Base-by-base conservation (phyloP, 2,329 filamentous ascomycete species). In the Fusarium hostae region DNA sequence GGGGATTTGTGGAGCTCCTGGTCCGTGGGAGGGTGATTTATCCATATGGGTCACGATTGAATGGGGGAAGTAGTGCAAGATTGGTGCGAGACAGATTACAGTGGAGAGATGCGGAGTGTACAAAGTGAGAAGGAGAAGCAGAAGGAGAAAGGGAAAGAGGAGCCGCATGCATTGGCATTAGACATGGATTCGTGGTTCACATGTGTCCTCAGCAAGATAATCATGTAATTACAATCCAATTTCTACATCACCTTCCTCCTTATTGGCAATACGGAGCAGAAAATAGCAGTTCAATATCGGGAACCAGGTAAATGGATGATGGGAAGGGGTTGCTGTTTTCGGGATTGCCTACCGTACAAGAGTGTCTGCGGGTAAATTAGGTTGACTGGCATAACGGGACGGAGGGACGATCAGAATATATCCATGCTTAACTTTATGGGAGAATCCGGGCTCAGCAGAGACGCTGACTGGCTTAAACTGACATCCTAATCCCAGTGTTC, bases 21-120 rank as follows among this genome's bases (percentile, higher is more conserved):
- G 59, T 61, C 48, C 51, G 69, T 66, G 71, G 73, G 73, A 76
- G 68, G 72, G 69, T 74, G 58, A 51, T 66, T 72, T 74, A 63
- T 66, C 71, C 58, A 54, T 70, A 73, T 73, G 66, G 68, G 65
- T 68, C 66, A 64, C 43, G 66, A 73, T 64, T 68, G 69, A 60
- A 68, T 57, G 73, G 61, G 63, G 57, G 61, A 39, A n/a, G 34
- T 52, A 52, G 48, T 52, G 24, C 13, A 62, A 64, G 66, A 68
- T 71, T 72, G 70, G 71, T 66, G 59, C 47, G 61, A 75, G 66
- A 39, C 47, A 56, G 66, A 68, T 63, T 65, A 58, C 35, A 58
- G 70, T 66, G 70, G 71, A 70, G 56, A 63, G 56, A 37, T 34
- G 55, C 51, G 66, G 59, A 68, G 54, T 59, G 62, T 55, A 70